A percentile compares a stretch with the other conserved stretches of the same genome.
Conservation (phyloP, 169 alveolate genomes). For the Cryptosporidium ubiquitum region DNA sequence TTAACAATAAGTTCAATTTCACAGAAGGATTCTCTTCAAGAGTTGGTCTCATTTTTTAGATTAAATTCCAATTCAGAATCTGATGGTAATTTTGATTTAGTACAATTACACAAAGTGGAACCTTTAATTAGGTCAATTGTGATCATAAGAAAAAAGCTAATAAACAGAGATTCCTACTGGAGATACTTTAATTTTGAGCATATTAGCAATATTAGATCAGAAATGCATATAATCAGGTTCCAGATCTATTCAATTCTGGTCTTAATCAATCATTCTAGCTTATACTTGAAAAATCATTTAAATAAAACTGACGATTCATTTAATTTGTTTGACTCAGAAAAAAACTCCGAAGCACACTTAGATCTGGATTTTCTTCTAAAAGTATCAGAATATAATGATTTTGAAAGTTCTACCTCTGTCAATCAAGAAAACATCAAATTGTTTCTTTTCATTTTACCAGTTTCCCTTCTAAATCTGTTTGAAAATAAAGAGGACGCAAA, state of each 20-base stretch:
- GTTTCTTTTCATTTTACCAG: background rate
- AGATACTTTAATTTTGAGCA: conserved; percentile 38
- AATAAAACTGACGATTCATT: background rate
- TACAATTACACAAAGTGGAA: background rate
- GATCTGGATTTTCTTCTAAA: background rate
- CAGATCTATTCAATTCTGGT: conserved; percentile 22
- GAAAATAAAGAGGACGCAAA: background rate
- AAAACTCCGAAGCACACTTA: background rate
- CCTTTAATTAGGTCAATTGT: background rate
- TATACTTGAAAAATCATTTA: background rate
- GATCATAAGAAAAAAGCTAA: background rate
- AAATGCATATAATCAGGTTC: conserved; percentile 34
- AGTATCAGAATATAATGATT: background rate
- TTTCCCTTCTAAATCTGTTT: background rate
- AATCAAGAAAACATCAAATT: background rate
- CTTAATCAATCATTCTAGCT: background rate
- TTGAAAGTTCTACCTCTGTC: background rate
- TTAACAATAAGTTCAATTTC: background rate
- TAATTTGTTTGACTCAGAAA: background rate
- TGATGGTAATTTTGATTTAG: background rate
- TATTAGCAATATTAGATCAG: background rate
- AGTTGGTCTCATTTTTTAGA: conserved; percentile 1
- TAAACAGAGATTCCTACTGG: background rate
- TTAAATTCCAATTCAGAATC: background rate
- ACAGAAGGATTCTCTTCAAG: background rate